Base-by-base conservation (phyloP, 2,329 filamentous ascomycete species). In the Lachnellula occidentalis region DNA sequence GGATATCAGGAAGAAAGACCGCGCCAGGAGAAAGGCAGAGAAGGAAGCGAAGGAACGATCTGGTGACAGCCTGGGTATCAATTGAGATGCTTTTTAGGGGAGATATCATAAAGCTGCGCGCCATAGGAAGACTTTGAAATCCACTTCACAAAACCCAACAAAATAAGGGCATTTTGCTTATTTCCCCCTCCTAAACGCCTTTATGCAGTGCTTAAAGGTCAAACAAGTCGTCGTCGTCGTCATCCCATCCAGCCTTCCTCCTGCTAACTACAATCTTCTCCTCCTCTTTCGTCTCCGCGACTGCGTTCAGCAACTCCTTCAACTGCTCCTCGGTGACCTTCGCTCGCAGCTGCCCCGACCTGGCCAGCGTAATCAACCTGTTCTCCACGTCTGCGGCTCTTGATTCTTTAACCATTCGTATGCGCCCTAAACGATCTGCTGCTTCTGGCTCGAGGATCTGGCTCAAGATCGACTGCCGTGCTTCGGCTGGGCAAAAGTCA, bases 381-480 rank as follows among this genome's bases (percentile, higher is more conserved):
- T 95, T 92, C 77, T 99, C 94, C 54, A 99, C 83, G 67, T 96
- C 91, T 58, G 80, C 82, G 36, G 94, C 94, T 66, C 94, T 89
- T 64, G 87, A 86, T 70, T 92, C 90, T 75, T 97, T 97, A 69
- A 99, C 94, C 57, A 99, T 85, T 34, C 92, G 87, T 74, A 99
- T 97, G 62, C 94, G 90, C 54, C 90, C 90, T 1, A 99, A 81
- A 14, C 94, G 88, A 75, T 99, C 94, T 57, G 90, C 88, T 17
- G 94, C 94, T 68, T 92, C 90, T 62, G 94, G 94, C 66, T 92
- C 86, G 58, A 99, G 89, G 76, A 99, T 97, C 73, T 97, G 94
- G 64, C 81, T 82, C 59, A 99, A 85, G 64, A 96, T 87, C 56
- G 82, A 79, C 66, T 84, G 77, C 56, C 90, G 87, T 39, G 87